Evolutionary conservation across 1,284 basidiomycete species (phyloP), one percentile per base, ranked within the genome.

Genomic region (Microbotryum lychnidis-dioicae): DNA sequence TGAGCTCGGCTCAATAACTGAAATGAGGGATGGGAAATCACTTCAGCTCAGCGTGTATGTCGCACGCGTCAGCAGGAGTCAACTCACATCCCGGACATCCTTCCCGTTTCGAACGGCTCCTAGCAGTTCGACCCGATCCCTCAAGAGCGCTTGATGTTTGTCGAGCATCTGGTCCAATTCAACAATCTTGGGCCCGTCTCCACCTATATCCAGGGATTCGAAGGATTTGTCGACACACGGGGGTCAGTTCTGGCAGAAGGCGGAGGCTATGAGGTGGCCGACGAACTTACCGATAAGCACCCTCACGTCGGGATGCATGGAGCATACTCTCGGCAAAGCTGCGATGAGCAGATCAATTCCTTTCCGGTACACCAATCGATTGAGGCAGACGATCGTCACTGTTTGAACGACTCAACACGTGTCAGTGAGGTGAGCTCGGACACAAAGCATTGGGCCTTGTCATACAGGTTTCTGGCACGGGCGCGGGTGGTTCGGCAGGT

Each of bases 151-250:
- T 50, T 72, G 70, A 73, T 91, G 78, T 62, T 88, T 89, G 76
- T 99, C 96, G 9, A 92, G 82, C 87, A 96, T 96, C 78, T 97
- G 96, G 33, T 97, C 83, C 4, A 99, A 77, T 68, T 97, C 92
- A 46, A 96, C 87, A 70, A 94, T 82, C 74, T 97, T 97, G 0
- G 96, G 94, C 0, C 96, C 96, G 69, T 93, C 89, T 0, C 96
- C 94, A 14, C 70, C 71, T 71, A 29, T 47, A 20, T 5, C 50
- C 37, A 25, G 18, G 31, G 6, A 16, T 18, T 18, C 16, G n/a
- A 16, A 20, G 2, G 31, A 50, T 31, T 55, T 53, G 50, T 45
- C 12, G 23, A 50, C 20, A 54, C 21, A 29, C 20, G 14, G 16
- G 50, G 23, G 18, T 18, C 2, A 52, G 9, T 49, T 49, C 48